These are phyloP conservation scores for Paracamarosporium sp. DNA, from an alignment of 2,329 filamentous ascomycete genomes.

Conservation along the genomic window DNA sequence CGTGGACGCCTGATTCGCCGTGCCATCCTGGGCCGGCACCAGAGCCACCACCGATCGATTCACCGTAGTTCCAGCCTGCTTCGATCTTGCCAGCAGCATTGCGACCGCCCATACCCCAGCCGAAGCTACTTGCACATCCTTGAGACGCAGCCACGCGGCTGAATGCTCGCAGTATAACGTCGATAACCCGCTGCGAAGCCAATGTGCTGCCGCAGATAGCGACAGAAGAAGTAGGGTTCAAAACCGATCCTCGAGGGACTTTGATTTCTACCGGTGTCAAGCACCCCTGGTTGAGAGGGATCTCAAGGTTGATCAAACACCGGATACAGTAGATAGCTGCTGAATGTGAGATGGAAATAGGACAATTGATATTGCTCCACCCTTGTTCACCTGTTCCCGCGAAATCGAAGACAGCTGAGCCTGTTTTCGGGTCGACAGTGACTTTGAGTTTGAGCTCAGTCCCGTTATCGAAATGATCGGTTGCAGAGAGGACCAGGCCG, in stretches of 20 bases:
- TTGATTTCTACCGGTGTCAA: slow-evolving; percentile 43
- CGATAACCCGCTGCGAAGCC: slow-evolving; percentile 22
- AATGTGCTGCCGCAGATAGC: slow-evolving; percentile 34
- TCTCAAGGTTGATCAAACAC: slow-evolving; percentile 44
- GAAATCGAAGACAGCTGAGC: slow-evolving; percentile 19
- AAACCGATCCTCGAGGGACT: slow-evolving; percentile 41
- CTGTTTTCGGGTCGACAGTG: slow-evolving; percentile 7
- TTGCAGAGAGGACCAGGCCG: slow-evolving; percentile 3
- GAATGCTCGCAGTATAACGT: slow-evolving; percentile 29
- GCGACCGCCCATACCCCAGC: slow-evolving; percentile 44
- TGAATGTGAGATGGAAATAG: slow-evolving; percentile 34
- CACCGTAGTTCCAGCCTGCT: slow-evolving; percentile 38
- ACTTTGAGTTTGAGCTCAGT: slow-evolving; percentile 14
- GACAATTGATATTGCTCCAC: slow-evolving; percentile 23
- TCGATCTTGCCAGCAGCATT: slow-evolving; percentile 27
- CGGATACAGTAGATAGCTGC: slow-evolving; percentile 50
- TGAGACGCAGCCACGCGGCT: slow-evolving; percentile 15
- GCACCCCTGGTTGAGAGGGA: slow-evolving; percentile 51
- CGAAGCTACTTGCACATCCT: slow-evolving; percentile 33
- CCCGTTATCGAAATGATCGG: slow-evolving; percentile 20
- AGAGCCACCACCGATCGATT: slow-evolving; percentile 44
- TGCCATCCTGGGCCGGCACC: slow-evolving; percentile 40
- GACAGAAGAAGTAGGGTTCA: slow-evolving; percentile 42
- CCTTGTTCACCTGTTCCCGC: slow-evolving; percentile 15
- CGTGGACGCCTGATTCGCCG: slow-evolving; percentile 37